Conservation (phyloP, 176 grass and related monocot species). For the Triticum dicoccoides region DNA sequence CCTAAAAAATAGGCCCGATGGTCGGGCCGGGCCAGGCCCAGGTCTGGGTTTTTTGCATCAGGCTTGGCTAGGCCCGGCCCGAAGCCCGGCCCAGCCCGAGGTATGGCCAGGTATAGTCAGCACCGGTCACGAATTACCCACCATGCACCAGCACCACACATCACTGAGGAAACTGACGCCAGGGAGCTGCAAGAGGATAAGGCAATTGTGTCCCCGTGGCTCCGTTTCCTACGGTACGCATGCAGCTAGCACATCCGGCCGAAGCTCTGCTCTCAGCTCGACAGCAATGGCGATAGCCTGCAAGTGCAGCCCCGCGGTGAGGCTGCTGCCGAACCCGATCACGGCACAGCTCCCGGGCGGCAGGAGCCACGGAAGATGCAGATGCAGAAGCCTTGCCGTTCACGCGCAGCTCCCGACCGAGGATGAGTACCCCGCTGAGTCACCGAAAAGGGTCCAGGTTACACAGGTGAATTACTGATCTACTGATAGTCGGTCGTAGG, state of each 20-base stretch:
- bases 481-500: not conserved
- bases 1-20: too few relatives aligned
- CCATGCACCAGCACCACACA: slow-evolving; percentile 11
- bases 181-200: slow-evolving; percentile 34
- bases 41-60: too few relatives aligned
- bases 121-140: not conserved
- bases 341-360: slow-evolving; percentile 4
- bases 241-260: not conserved
- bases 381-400: slow-evolving; percentile 3
- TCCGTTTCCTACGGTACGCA: not conserved
- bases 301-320: slow-evolving; percentile 23
- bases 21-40: too few relatives aligned
- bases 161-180: not conserved
- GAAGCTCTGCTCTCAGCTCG: not conserved
- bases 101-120: not conserved
- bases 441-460: slow-evolving; percentile 4
- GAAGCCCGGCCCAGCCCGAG: too few relatives aligned
- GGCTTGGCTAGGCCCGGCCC: too few relatives aligned
- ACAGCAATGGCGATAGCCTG: slow-evolving; percentile 37
- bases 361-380: not conserved
- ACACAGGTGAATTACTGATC: slow-evolving; percentile 15
- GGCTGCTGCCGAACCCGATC: slow-evolving; percentile 21
- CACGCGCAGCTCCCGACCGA: slow-evolving; percentile 8
- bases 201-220: not conserved
- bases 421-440: not conserved